Base-by-base conservation (phyloP, 2,329 filamentous ascomycete genomes). In the Neocatenulostroma microsporum region DNA sequence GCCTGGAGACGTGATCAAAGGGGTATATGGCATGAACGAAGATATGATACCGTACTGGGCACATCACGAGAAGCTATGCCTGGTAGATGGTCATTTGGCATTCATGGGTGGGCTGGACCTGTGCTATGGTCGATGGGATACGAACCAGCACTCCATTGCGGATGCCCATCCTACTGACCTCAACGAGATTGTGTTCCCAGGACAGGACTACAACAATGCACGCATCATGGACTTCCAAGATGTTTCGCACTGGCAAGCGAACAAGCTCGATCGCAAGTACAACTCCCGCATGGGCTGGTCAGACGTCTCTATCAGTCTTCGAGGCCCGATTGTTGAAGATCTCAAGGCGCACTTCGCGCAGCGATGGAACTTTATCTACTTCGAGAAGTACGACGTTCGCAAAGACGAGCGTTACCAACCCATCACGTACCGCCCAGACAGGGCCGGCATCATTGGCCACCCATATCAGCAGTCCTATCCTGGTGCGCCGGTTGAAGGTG, bases 101-200 rank as follows among this genome's bases (percentile, higher is more conserved):
- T 94, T 95, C 56, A 94, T 94, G 87, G 87, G 86, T 33, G 88
- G 87, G 14, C 67, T 94, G 1, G 87, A 94, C 61, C 69, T 94
- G 52, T 94, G 62, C 57, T 94, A 87, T 52, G 87, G 87, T 23
- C 74, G 87, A 54, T 94, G 84, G 76, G 87, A 94, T 51, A 93
- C 84, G 5, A 84, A 84, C 57, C 53, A 61, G 66, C 88, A 95
- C 57, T 76, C 83, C 1, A 86, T 94, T 45, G 76, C 86, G 3
- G 86, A 93, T 61, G 80, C 79, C 11, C 87, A 94, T 55, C 85
- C 86, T 0, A 76, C 76, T 3, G 75, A 94, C 57, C 57, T 93
- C 17, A 76, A 85, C 40, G 67, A 74, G 18, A 85, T 84, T 28
- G 61, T 94, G 9, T 94, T 89, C 60, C 84, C 86, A 0, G 87